Conservation (phyloP, 208 protist genomes). For the Trypanosoma mega region DNA sequence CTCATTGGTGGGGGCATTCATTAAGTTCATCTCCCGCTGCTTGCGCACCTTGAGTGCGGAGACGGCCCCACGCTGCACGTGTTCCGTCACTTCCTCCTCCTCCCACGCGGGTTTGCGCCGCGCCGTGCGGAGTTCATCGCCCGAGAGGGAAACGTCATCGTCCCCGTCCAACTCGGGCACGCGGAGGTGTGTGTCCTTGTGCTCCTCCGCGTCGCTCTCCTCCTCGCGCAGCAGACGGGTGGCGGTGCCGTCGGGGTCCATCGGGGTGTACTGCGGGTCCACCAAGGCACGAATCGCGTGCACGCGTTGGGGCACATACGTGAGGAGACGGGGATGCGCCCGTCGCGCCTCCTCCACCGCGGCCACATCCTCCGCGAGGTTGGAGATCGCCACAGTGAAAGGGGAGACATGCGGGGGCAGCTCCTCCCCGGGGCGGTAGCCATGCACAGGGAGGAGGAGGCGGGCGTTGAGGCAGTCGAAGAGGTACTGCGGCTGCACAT, state of each 20-base stretch:
- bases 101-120: conserved; percentile 57
- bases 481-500: conserved; percentile 97
- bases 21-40: conserved; percentile 87
- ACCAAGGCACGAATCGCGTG: conserved; percentile 83
- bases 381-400: conserved; percentile 88
- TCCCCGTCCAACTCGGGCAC: conserved; percentile 66
- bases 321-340: conserved; percentile 74
- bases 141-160: conserved; percentile 87
- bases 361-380: conserved; percentile 72
- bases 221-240: conserved; percentile 31
- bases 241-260: conserved; percentile 79
- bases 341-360: conserved; percentile 79
- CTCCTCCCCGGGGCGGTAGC: conserved; percentile 87
- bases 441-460: conserved; percentile 72
- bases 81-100: conserved; percentile 84
- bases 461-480: conserved; percentile 96
- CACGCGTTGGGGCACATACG: conserved; percentile 85
- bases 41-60: conserved; percentile 88
- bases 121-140: conserved; percentile 65
- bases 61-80: conserved; percentile 66
- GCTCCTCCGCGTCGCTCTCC: conserved; percentile 73
- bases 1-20: conserved; percentile 87
- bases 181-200: conserved; percentile 25
- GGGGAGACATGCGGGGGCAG: conserved; percentile 92
- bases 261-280: conserved; percentile 67